Base-by-base conservation (phyloP, 805 yeast genomes). In the Kazachstania viticola region DNA sequence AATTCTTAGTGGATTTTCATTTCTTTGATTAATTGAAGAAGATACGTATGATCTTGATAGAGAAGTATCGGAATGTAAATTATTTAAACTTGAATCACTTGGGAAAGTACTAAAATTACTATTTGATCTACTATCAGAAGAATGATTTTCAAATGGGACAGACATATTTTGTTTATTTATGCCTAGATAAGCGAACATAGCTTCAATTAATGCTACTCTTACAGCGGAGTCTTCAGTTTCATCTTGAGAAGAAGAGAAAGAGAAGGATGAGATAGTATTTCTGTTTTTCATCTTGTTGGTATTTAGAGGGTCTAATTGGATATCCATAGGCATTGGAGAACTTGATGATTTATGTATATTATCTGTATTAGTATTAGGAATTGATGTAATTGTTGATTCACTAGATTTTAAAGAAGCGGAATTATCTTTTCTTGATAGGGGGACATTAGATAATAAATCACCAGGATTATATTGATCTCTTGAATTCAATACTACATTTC, bases 371-470 rank as follows among this genome's bases (percentile, higher is more conserved):
- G 22, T 8, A 7, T 19, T 11, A 13, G 25, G 9, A 9, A 23
- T 23, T 9, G 17, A 17, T 9, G 15, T 12, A 5, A 7, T 17
- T 11, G 28, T 18, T 5, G 4, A 15, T 11, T 19, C 18, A 11
- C 14, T 27, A 12, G 5, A 9, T 28, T 3, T 27, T 18, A 3
- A 14, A 18, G 40, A 30, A 7, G 21, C 15, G 25, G 27, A 14
- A 13, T n/a, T 17, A 31, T 43, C 49, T 26, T 43, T 51, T 33
- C 78, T 59, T 2, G 78, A 66, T 6, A 80, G 51, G 1, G 94
- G 91, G 1, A 78, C 94, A 33, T 79, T 80, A 0, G 94, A 79
- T 9, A 85, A 57, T 31, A 85, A 61, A 49, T 84, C 94, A 18
- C 95, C 95, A 0, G 95, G 94, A 46, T 79, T 83, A 13, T 75